A percentile compares a stretch with the other conserved stretches of the same genome.
Conservation (phyloP, 805 yeast genomes). For the Priceomyces fermenticarens region DNA sequence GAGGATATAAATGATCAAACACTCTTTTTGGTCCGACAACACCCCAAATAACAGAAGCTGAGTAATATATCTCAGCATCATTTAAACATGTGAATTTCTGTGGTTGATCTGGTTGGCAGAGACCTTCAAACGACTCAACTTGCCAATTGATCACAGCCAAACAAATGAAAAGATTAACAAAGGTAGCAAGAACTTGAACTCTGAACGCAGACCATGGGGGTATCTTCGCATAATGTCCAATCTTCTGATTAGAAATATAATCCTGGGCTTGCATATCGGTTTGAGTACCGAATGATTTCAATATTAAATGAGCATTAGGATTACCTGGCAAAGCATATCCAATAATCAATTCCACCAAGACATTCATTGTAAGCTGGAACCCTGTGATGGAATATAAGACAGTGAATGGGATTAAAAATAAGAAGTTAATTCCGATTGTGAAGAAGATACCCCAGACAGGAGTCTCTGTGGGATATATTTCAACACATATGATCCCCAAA, state of each 20-base stretch:
- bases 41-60: slow-evolving; percentile 65
- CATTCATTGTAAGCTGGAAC: slow-evolving; percentile 30
- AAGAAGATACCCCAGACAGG: slow-evolving; percentile 39
- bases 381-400: slow-evolving; percentile 29
- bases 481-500: slow-evolving; percentile 29
- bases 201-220: slow-evolving; percentile 58
- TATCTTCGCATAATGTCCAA: slow-evolving; percentile 60
- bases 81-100: slow-evolving; percentile 42
- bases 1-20: slow-evolving; percentile 30
- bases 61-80: slow-evolving; percentile 38
- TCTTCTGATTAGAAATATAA: slow-evolving; percentile 54
- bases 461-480: slow-evolving; percentile 29
- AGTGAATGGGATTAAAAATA: slow-evolving; percentile 31
- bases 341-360: slow-evolving; percentile 33
- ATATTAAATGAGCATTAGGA: slow-evolving; percentile 38
- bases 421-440: slow-evolving; percentile 28
- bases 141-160: slow-evolving; percentile 27
- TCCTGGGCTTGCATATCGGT: slow-evolving; percentile 56
- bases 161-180: slow-evolving; percentile 21
- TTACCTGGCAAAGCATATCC: slow-evolving; percentile 39
- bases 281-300: slow-evolving; percentile 58
- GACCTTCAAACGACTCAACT: slow-evolving; percentile 28
- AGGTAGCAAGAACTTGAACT: slow-evolving; percentile 24
- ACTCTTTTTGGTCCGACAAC: slow-evolving; percentile 49
- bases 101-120: slow-evolving; percentile 41